Base-by-base conservation (phyloP, 2,329 filamentous ascomycete species). In the Ophiosphaerella herpotricha region DNA sequence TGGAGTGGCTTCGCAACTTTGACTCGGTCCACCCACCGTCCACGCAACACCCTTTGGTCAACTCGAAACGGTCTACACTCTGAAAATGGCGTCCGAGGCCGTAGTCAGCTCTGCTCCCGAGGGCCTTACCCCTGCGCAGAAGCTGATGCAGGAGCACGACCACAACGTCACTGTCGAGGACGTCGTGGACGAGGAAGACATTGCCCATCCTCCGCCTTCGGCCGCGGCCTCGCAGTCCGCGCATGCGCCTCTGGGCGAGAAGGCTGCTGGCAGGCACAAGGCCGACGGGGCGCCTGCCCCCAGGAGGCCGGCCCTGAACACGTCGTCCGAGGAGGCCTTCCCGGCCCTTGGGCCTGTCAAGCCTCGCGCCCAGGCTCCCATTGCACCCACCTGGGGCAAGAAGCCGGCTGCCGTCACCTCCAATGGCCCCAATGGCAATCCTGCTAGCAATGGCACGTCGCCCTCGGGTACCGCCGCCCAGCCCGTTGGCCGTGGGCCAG, bases 291-390 rank as follows among this genome's bases (percentile, higher is more conserved):
- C 77, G 2, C 70, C 68, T 38, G 59, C 71, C 37, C 52, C 68
- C 6, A 56, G 58, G 43, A 67, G 59, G 54, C 52, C 60, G 31
- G 55, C 80, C 44, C 78, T 97, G 54, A 90, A 97, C 74, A 92
- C 90, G 16, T 83, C 90, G 67, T 96, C 90, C 14, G 89, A 95
- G 69, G 92, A 97, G 75, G 80, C 90, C 52, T 99, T 99, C 81
- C 94, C 94, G n/a, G 87, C 92, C 63, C 84, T 99, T 39, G 93
- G 92, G 46, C 82, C 84, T 55, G 79, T 85, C 45, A 92, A 91
- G 75, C 78, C 85, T 31, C 75, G 77, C 57, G 75, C 76, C 14
- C 74, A 82, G 55, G 80, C 85, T 49, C 82, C 84, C 60, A 81
- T 85, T 51, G 81, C 87, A 39, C 85, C 87, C 39, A 85, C 89